Conservation (phyloP, 345 rosid species). For the Lepidium didymum region DNA sequence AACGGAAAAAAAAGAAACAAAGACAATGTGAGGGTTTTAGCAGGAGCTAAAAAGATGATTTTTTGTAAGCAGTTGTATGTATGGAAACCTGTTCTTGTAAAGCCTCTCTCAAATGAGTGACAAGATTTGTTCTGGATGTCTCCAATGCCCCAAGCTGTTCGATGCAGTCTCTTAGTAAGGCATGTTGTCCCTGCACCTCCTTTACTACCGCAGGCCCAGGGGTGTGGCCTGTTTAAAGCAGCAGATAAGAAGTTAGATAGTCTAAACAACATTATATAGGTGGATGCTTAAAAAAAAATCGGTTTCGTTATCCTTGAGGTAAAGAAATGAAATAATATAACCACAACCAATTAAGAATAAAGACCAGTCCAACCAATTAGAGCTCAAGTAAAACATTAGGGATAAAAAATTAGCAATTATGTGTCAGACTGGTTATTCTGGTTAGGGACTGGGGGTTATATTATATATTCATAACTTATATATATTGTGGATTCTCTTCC, state of each 20-base stretch:
- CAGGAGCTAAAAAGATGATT: background rate
- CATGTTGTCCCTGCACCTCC: constrained; percentile 76
- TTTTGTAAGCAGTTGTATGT: background rate
- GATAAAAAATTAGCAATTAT: background rate
- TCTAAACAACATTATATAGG: background rate
- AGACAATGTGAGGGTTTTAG: constrained; percentile 10
- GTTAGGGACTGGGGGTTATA: background rate
- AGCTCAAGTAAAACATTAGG: background rate
- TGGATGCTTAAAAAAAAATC: background rate
- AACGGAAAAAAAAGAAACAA: background rate
- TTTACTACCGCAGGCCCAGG: constrained; percentile 46
- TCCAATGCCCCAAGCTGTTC: constrained; percentile 59
- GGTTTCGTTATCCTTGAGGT: background rate
- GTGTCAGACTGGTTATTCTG: background rate
- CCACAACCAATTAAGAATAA: background rate
- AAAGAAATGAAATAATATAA: background rate
- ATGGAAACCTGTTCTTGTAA: constrained; percentile 78
- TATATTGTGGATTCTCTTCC: background rate
- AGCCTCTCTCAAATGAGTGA: constrained; percentile 66
- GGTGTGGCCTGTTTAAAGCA: constrained; percentile 39
- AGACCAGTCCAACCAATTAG: background rate
- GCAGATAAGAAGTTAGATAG: background rate
- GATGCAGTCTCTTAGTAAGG: constrained; percentile 57
- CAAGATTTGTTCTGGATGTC: constrained; percentile 63
- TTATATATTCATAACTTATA: too few species aligned